Base-by-base conservation (phyloP, 805 yeast genomes). In the Cyberlindnera misumaiensis region DNA sequence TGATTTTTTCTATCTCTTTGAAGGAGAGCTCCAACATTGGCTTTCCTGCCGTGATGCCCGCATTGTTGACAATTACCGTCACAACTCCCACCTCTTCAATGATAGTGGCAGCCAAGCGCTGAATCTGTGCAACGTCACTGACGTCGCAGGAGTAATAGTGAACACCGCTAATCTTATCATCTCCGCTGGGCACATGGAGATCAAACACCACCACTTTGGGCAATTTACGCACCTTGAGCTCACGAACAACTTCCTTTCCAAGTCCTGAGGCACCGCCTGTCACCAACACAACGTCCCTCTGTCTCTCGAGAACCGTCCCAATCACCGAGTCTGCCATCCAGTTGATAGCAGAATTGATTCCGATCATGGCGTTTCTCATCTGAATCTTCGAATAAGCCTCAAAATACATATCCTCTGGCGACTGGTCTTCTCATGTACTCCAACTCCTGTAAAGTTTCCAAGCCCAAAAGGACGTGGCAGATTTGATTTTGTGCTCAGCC, bases 241-340 rank as follows among this genome's bases (percentile, higher is more conserved):
- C 52, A 12, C 48, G 44, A 0, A 71, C 84, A 4, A 90, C 45
- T 45, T 77, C 83, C 30, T 62, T 63, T 0, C 97, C 97, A 9
- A 90, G 65, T 0, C 97, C 97, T 0, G 76, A 64, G 4, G 73
- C 56, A 0, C 97, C 97, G 0, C 97, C 97, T 0, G 97, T 89
- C 15, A 90, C 64, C 4, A 88, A 60, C 0, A 78, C 82, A 10
- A 82, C 65, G 51, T 85, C 95, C 10, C 65, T 59, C 17, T 53
- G 57, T 0, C 75, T 72, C 28, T 76, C 80, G 43, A 72, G 70
- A 10, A 62, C 63, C 40, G 68, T 71, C 1, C 85, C 85, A 15
- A 77, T 55, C 1, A 75, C 22, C 3, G 58, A 30, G 20, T 67
- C 63, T 0, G 76, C 63, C 14, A 48, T 10, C 16, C 13, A 5